Evolutionary conservation across 371 early-diverging fungal genomes (phyloP), one percentile per base, ranked within the genome.

Genomic region (Batrachochytrium dendrobatidis): DNA sequence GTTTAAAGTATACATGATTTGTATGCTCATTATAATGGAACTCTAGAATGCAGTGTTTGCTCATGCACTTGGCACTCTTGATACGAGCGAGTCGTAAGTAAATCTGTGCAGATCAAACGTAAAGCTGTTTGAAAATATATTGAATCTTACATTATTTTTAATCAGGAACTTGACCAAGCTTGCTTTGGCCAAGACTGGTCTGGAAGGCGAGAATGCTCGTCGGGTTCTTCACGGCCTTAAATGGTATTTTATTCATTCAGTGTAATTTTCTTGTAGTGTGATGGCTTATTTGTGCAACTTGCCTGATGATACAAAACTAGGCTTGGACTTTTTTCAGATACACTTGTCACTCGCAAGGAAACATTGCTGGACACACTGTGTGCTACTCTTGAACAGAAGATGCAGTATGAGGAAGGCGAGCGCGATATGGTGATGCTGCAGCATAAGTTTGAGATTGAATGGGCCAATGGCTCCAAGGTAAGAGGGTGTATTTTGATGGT

Each of bases 381-480:
- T 78, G 94, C 94, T 8, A 90, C 90, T 10, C 77, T 98, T 51
- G 94, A 95, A 75, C 86, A 88, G 53, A 93, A 93, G 83, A 90
- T 95, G 90, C 86, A 89, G 80, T 98, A 95, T 67, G 86, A 75
- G 45, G 79, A 83, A 58, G 88, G 85, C 33, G 98, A 98, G 73
- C 86, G 97, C 52, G 98, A 98, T 75, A 88, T 96, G 90, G 91
- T 95, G 58, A 85, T 93, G 73, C 81, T 98, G 63, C 96, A 96
- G 79, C 98, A 98, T 80, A 82, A 86, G 71, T 95, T 95, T 69
- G 91, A 88, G 64, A 80, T 93, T 43, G 92, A 92, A 74, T 81
- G 85, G 55, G 58, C 57, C 30, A 62, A 67, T 50, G 73, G 73
- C 7, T 65, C 66, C 58, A 66, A 70, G 67, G 73, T 66, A 25